These are phyloP conservation scores for Melampsora americana DNA, from an alignment of 1,284 basidiomycete genomes.

Conservation along the genomic window DNA sequence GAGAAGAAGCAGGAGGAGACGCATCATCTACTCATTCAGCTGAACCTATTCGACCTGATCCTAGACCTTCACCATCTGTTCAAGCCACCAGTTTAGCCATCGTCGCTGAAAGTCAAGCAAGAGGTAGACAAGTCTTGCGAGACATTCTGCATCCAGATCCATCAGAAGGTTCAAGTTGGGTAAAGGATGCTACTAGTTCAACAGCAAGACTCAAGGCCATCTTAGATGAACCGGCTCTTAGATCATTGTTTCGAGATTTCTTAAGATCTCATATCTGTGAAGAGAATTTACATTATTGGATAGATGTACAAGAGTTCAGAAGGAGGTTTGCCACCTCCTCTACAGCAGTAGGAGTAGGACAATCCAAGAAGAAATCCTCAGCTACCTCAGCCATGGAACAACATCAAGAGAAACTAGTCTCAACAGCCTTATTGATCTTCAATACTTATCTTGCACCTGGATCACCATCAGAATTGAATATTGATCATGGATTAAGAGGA, in stretches of 20 bases:
- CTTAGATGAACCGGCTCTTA: conserved; percentile 83
- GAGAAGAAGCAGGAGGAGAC: conserved; percentile 6
- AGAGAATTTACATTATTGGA: conserved; percentile 94
- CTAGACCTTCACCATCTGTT: conserved; percentile 56
- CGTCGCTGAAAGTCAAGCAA: conserved; percentile 73
- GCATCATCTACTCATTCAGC: conserved; percentile 26
- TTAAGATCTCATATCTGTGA: conserved; percentile 92
- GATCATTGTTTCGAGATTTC: conserved; percentile 89
- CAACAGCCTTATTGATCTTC: conserved; percentile 89
- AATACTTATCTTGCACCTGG: conserved; percentile 92
- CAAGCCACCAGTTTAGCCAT: conserved; percentile 56
- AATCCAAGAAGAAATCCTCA: conserved; percentile 50
- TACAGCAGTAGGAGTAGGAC: conserved; percentile 70
- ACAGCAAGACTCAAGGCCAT: conserved; percentile 87
- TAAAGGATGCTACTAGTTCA: conserved; percentile 71
- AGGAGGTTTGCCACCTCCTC: conserved; percentile 91
- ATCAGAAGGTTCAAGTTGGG: conserved; percentile 57
- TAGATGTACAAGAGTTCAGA: conserved; percentile 96
- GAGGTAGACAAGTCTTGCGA: conserved; percentile 63
- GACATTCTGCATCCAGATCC: conserved; percentile 46
- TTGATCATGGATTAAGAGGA: conserved; percentile 90
- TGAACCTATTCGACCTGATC: conserved; percentile 54
- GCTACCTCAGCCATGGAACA: conserved; percentile 75
- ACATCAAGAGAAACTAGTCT: conserved; percentile 91
- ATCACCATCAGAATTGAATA: conserved; percentile 92